Percentiles rank a stretch among this genome's conserved stretches.
Evolutionary conservation across 345 rosid species (phyloP).

Genomic region (Linum tenue): DNA sequence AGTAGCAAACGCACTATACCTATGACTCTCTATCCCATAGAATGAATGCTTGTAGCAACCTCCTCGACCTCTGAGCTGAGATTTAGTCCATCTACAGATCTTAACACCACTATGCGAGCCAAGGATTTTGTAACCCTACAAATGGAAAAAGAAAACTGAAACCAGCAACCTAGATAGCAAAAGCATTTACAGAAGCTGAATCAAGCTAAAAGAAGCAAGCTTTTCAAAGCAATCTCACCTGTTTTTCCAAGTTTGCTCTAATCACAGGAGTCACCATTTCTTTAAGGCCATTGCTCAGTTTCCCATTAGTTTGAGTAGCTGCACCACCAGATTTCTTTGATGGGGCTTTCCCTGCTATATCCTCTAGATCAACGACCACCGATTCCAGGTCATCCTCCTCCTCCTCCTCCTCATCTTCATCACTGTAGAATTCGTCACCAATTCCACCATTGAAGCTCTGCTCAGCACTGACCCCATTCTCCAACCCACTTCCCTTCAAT

Average conservation of each 20-base stretch:
- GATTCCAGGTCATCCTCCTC: constrained; percentile 21
- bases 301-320: constrained; percentile 40
- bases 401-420: constrained; percentile 25
- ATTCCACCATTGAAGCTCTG: constrained; percentile 16
- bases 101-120: constrained; percentile 99
- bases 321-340: constrained; percentile 38
- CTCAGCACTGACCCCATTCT: constrained; percentile 18
- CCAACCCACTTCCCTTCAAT: constrained; percentile 42
- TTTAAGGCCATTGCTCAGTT: constrained; percentile 38
- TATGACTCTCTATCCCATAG: constrained; percentile 98
- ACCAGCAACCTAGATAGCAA: neutral
- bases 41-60: constrained; percentile 99
- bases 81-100: constrained; percentile 98
- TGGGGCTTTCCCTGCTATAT: constrained; percentile 90
- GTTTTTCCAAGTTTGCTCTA: constrained; percentile 89
- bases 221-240: constrained; percentile 30
- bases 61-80: constrained; percentile 98
- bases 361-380: constrained; percentile 75
- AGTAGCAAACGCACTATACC: constrained; percentile 32
- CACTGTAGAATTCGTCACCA: constrained; percentile 34
- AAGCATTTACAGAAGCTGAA: neutral
- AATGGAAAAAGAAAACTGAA: constrained; percentile 11
- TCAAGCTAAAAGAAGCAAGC: neutral
- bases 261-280: constrained; percentile 95
- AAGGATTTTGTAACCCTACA: constrained; percentile 91